A percentile compares a stretch with the other conserved stretches of the same genome.
These are phyloP conservation scores for Prunus padus DNA, from an alignment of 306 rosid species.

Conservation along the genomic window DNA sequence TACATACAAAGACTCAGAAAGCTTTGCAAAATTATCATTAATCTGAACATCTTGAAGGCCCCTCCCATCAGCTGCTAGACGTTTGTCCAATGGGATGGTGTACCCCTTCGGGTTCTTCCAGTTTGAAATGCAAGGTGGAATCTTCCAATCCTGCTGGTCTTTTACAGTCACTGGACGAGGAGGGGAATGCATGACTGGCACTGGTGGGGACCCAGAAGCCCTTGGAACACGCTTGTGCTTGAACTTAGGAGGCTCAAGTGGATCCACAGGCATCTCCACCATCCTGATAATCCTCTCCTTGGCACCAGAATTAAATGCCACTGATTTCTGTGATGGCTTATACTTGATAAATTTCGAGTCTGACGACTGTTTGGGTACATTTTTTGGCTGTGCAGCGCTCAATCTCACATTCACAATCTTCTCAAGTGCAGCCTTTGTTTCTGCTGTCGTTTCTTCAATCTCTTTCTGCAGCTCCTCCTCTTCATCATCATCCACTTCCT, in stretches of 20 bases:
- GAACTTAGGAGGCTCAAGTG: not conserved
- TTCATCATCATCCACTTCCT: not conserved
- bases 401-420: not conserved
- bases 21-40: constrained; percentile 72
- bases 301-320: constrained; percentile 10
- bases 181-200: constrained; percentile 75
- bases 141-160: constrained; percentile 84
- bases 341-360: constrained; percentile 79
- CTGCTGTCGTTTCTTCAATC: not conserved
- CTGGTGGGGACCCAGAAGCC: constrained; percentile 32
- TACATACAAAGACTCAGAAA: constrained; percentile 67
- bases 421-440: not conserved
- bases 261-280: not conserved
- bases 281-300: constrained; percentile 72
- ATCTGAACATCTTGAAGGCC: constrained; percentile 83
- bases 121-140: constrained; percentile 73
- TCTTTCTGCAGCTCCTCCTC: not conserved
- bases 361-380: constrained; percentile 66
- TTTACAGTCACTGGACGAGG: constrained; percentile 76
- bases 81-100: constrained; percentile 45
- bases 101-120: constrained; percentile 63
- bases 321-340: constrained; percentile 29
- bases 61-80: constrained; percentile 73
- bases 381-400: constrained; percentile 10
- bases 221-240: not conserved